Conservation (phyloP, 805 yeast genomes). For the Ogataea paraovalis region DNA sequence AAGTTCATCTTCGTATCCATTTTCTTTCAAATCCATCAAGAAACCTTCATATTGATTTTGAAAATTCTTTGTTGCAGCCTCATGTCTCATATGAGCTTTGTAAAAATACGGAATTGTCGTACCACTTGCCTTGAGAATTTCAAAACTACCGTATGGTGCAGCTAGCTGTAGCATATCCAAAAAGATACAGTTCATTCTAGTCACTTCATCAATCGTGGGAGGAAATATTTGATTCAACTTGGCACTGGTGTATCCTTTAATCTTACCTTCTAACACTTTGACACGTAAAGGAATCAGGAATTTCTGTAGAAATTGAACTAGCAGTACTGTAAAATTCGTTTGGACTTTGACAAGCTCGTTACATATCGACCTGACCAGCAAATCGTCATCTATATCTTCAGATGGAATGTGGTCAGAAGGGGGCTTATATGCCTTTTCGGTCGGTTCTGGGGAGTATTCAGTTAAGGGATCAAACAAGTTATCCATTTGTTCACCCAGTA, state of each 20-base stretch:
- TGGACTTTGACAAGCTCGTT: slow-evolving; percentile 69
- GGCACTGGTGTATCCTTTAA: slow-evolving; percentile 52
- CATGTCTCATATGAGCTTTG: slow-evolving; percentile 90
- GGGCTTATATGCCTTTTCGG: slow-evolving; percentile 65
- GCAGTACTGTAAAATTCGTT: slow-evolving; percentile 63
- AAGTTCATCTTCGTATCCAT: slow-evolving; percentile 24
- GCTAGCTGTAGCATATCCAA: slow-evolving; percentile 72
- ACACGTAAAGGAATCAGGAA: slow-evolving; percentile 77
- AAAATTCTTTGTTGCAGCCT: slow-evolving; percentile 80
- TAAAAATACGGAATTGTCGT: slow-evolving; percentile 84
- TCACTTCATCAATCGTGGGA: slow-evolving; percentile 92
- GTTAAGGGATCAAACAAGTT: slow-evolving; percentile 84
- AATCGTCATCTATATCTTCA: slow-evolving; percentile 30
- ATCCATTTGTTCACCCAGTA: slow-evolving; percentile 82
- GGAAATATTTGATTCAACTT: slow-evolving; percentile 80
- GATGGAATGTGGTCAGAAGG: slow-evolving; percentile 36
- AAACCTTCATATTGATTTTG: slow-evolving; percentile 41
- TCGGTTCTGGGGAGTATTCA: slow-evolving; percentile 88
- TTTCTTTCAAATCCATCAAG: slow-evolving; percentile 32
- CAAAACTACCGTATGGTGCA: slow-evolving; percentile 63
- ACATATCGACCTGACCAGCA: slow-evolving; percentile 49
- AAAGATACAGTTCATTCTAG: slow-evolving; percentile 82
- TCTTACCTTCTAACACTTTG: slow-evolving; percentile 52
- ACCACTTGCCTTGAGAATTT: slow-evolving; percentile 76
- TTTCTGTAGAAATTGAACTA: slow-evolving; percentile 74